Evolutionary conservation across 768 basidiomycete genomes (phyloP), one percentile per base, ranked within the genome.

Genomic region (Stropharia rugosoannulata): DNA sequence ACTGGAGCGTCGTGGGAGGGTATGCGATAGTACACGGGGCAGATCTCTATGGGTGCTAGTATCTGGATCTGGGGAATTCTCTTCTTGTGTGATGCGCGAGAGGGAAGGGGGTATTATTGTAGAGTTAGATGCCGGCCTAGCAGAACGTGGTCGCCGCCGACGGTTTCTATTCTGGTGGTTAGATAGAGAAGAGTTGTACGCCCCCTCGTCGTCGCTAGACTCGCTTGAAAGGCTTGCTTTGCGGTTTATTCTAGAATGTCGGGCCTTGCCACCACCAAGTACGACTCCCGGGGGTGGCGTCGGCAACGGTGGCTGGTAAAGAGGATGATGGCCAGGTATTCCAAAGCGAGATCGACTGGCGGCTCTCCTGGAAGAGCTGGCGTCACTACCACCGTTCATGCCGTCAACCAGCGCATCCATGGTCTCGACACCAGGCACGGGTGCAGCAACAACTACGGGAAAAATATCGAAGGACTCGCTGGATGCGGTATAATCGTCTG

Each of bases 381-480:
- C 69, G 59, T 85, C 78, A 53, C 89, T 85, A 42, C 79, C 81
- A 25, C 87, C 87, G 64, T 93, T 94, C 92, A 94, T 93, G 8
- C 89, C 89, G 60, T 93, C 91, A 6, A 94, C 92, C 51, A 94
- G 70, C 11, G 92, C 92, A 66, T 94, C 92, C 85, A 94, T 89
- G 8, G 84, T 85, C 72, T 93, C 91, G 8, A 94, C 90, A 2
- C 90, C 90, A 5, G 89, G 69, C 6, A 88, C 72, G 4, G 90
- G 89, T 16, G 90, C 90, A 42, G 90, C 82, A 16, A 93, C 90
- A 25, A 89, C 67, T 22, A 87, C 85, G 13, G 86, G 76, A 61
- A 86, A 83, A 47, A 80, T 69, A 48, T 81, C 76, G 44, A 81
- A 70, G 15, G 74, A 80, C 43, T 77, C 75, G 39, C 56, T 68